Evolutionary conservation across 2,329 filamentous ascomycete genomes (phyloP), one percentile per base, ranked within the genome.

Genomic region (Aspergillus ustus): DNA sequence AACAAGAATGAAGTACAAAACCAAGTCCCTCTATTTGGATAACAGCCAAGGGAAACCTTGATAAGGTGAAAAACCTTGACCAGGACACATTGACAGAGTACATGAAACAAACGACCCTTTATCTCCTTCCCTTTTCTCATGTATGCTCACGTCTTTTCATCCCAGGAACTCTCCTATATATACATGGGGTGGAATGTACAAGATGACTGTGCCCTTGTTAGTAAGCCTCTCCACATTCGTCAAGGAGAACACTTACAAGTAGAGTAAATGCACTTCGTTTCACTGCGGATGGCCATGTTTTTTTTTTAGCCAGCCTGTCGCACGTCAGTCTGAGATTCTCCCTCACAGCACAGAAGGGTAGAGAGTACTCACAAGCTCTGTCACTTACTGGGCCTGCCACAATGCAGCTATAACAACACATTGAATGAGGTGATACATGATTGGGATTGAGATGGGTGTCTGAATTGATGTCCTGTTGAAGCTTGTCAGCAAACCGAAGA

Each of bases 321-420:
- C 5, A 15, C 34, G 22, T 55, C 4, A 62, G 52, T 57, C n/a
- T 13, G 17, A 9, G 31, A 46, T 34, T 3, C 43, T 51, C n/a
- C n/a, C 15, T 11, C 4, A 28, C 11, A 6, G 45, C 17, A 17
- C 19, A n/a, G n/a, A 4, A 19, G 13, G 44, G 9, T 13, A 13
- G 13, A 45, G 8, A 11, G 22, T 49, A 57, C 66, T 58, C 63
- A 68, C 66, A 66, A 65, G 63, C 60, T 67, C 66, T 68, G 64
- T 67, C 65, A 67, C 66, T 65, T 63, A 65, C 64, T 67, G 63
- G 63, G 51, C 58, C 34, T 61, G 60, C 9, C 60, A 50, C 28
- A 60, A 25, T 45, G 52, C 37, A 43, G 49, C 54, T 50, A 50
- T 29, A 22, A 9, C 22, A 25, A 15, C 8, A 28, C 28, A 17